phyloP scores from a whole-genome alignment of 2,329 filamentous ascomycete species.

The Bisporella sp. region DNA sequence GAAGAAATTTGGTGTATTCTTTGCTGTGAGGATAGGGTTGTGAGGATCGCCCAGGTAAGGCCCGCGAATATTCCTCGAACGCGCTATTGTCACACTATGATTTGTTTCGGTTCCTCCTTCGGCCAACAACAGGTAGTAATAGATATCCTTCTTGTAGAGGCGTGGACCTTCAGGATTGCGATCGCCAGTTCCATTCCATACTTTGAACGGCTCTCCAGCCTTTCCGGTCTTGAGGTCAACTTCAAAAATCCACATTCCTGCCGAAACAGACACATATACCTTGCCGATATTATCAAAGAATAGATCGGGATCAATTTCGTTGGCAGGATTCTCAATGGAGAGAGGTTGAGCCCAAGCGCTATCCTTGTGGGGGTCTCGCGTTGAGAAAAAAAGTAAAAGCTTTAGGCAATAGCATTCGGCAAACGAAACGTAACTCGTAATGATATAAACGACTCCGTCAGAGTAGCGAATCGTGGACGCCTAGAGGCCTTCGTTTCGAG shows the following conservation, averaged over 20 bases:
- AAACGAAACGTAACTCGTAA: constrained; percentile 35
- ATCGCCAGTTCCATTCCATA: constrained; percentile 43
- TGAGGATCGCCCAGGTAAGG: constrained; percentile 45
- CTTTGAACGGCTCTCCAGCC: too few relatives aligned
- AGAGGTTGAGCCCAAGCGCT: constrained; percentile 37
- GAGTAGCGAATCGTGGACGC: constrained; percentile 39
- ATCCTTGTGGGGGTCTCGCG: constrained; percentile 33
- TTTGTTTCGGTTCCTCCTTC: constrained; percentile 45
- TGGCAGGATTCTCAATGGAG: constrained; percentile 38
- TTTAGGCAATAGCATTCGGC: constrained; percentile 32
- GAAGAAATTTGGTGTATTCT: constrained; percentile 34
- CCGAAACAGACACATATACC: constrained; percentile 39
- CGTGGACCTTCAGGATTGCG: constrained; percentile 45
- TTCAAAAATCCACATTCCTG: background rate
- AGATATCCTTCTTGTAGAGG: constrained; percentile 43
- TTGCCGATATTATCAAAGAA: constrained; percentile 51
- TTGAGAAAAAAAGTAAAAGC: constrained; percentile 35
- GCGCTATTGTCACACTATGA: constrained; percentile 38
- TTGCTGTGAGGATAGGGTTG: constrained; percentile 35
- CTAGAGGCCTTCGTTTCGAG: constrained; percentile 37
- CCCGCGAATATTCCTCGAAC: constrained; percentile 45
- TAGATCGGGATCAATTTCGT: constrained; percentile 41
- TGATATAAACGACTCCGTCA: constrained; percentile 36
- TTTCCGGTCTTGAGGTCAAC: constrained; percentile 34
- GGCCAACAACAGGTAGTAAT: constrained; percentile 46